These are phyloP conservation scores for Didymella sp. DNA, from an alignment of 2,329 filamentous ascomycete species.

Conservation along the genomic window DNA sequence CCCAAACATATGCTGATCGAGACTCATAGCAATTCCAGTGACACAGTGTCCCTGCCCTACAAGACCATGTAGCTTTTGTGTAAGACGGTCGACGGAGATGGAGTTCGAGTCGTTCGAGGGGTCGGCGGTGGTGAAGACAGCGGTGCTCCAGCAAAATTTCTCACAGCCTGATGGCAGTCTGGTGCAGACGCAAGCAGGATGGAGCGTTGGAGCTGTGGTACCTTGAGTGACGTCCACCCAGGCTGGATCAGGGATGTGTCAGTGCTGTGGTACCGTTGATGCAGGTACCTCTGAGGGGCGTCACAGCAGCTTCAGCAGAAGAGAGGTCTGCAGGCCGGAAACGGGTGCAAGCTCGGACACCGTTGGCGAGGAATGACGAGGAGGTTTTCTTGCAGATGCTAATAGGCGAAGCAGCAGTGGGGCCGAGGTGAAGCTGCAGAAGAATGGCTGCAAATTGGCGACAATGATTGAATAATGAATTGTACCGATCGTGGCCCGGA, in stretches of 20 bases:
- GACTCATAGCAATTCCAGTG: constrained; percentile 50
- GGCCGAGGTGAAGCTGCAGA: constrained; percentile 42
- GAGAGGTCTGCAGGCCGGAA: constrained; percentile 28
- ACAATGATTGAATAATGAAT: constrained; percentile 40
- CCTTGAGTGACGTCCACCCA: constrained; percentile 33
- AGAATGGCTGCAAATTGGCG: constrained; percentile 35
- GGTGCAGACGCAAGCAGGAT: constrained; percentile 33
- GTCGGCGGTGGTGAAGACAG: constrained; percentile 29
- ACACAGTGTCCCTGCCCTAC: constrained; percentile 34
- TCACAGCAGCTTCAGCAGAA: constrained; percentile 32
- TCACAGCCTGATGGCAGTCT: constrained; percentile 24
- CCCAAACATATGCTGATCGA: constrained; percentile 53
- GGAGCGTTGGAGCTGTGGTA: constrained; percentile 40
- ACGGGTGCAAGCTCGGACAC: constrained; percentile 28
- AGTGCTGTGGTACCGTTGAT: constrained; percentile 43
- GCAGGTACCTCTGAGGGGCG: constrained; percentile 41
- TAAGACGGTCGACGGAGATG: constrained; percentile 26
- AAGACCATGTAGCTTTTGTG: constrained; percentile 42
- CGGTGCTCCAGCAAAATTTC: constrained; percentile 33
- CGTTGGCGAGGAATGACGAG: constrained; percentile 31
- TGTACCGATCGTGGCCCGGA: constrained; percentile 42
- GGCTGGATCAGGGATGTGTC: constrained; percentile 34
- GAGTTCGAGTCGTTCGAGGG: constrained; percentile 24
- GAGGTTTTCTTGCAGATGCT: constrained; percentile 37
- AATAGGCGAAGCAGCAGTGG: constrained; percentile 38